A percentile compares a stretch with the other conserved stretches of the same genome.
Evolutionary conservation across 768 basidiomycete species (phyloP).

Genomic region (Pulveroboletus sp.): DNA sequence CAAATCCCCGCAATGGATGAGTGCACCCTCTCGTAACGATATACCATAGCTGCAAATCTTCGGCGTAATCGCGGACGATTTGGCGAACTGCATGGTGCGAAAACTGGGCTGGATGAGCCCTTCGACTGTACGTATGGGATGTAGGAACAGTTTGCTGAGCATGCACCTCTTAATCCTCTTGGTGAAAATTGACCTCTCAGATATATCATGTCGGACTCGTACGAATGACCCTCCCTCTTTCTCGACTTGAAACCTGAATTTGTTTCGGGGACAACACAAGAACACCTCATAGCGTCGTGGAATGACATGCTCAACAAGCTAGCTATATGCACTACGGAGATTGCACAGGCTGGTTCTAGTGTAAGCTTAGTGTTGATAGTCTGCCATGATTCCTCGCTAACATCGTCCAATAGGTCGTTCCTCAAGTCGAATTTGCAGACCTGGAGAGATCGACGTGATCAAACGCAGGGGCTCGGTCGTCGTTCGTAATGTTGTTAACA

Average conservation of each 20-base stretch:
- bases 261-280: slow-evolving; percentile 44
- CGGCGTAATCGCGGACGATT: neutral
- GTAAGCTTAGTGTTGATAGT: slow-evolving; percentile 31
- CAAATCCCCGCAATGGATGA: neutral
- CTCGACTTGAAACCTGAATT: slow-evolving; percentile 55
- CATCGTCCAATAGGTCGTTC: slow-evolving; percentile 43
- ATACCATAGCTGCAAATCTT: slow-evolving; percentile 6
- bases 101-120: too few relatives aligned
- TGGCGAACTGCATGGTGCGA: too few relatives aligned
- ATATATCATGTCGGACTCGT: slow-evolving; percentile 10
- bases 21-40: too few relatives aligned
- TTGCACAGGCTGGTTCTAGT: slow-evolving; percentile 46
- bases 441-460: slow-evolving; percentile 46
- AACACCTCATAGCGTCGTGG: slow-evolving; percentile 50
- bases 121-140: neutral
- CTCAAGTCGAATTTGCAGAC: slow-evolving; percentile 56
- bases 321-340: slow-evolving; percentile 38
- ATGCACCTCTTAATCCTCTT: neutral
- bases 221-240: slow-evolving; percentile 37
- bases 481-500: slow-evolving; percentile 56
- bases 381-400: neutral
- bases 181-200: neutral
- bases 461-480: slow-evolving; percentile 57
- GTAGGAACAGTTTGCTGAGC: slow-evolving; percentile 9
- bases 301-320: slow-evolving; percentile 51